These are phyloP conservation scores for Skeletonema menzelii DNA, from an alignment of 108 stramenopile genomes.

Conservation along the genomic window DNA sequence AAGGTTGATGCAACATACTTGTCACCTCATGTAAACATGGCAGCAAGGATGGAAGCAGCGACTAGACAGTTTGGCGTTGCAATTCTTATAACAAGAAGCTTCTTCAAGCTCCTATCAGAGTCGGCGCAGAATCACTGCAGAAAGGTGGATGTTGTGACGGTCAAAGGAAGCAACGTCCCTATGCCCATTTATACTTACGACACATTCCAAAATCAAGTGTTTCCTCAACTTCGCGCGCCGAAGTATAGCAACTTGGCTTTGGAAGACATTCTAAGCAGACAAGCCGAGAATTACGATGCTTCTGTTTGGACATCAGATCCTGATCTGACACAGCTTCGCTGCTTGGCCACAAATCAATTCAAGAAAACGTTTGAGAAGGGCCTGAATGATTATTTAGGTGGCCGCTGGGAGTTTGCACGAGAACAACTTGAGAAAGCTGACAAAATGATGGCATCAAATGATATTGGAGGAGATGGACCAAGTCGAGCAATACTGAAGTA, in stretches of 20 bases:
- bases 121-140: slow-evolving; percentile 63
- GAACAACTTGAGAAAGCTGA: slow-evolving; percentile 62
- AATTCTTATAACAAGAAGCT: slow-evolving; percentile 58
- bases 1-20: slow-evolving; percentile 97
- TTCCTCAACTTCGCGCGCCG: slow-evolving; percentile 66
- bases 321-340: slow-evolving; percentile 77
- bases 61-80: slow-evolving; percentile 86
- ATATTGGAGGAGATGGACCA: slow-evolving; percentile 86
- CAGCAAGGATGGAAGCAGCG: slow-evolving; percentile 92
- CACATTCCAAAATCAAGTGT: slow-evolving; percentile 74
- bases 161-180: slow-evolving; percentile 79
- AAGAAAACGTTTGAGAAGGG: slow-evolving; percentile 64
- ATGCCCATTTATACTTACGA: slow-evolving; percentile 81
- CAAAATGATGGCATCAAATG: slow-evolving; percentile 80
- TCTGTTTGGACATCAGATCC: slow-evolving; percentile 81
- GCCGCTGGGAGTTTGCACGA: slow-evolving; percentile 78
- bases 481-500: slow-evolving; percentile 68
- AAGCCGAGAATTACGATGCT: slow-evolving; percentile 67
- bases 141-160: slow-evolving; percentile 77
- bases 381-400: slow-evolving; percentile 62
- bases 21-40: slow-evolving; percentile 96
- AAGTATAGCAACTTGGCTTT: slow-evolving; percentile 72
- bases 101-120: slow-evolving; percentile 62
- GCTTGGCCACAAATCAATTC: slow-evolving; percentile 82
- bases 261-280: slow-evolving; percentile 32